These are phyloP conservation scores for Nymphaea colorata DNA, from an alignment of 164 flowering plant species.

Conservation along the genomic window DNA sequence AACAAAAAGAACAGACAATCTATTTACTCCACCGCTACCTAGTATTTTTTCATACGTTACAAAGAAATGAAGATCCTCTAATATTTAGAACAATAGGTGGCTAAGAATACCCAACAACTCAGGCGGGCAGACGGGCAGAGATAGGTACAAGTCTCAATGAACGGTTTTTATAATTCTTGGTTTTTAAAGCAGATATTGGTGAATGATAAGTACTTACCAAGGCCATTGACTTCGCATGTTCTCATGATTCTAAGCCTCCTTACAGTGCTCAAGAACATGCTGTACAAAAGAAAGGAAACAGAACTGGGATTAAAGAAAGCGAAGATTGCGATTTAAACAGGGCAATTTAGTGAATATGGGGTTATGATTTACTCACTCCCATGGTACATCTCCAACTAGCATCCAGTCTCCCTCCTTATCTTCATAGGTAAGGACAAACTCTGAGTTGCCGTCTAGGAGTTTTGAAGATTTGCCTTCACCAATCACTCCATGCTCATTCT, in stretches of 20 bases:
- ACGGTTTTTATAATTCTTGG: too few relatives aligned
- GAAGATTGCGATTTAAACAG: not conserved
- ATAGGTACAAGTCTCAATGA: too few relatives aligned
- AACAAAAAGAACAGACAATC: too few relatives aligned
- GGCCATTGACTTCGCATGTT: constrained; percentile 60
- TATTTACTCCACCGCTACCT: too few relatives aligned
- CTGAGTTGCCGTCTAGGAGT: constrained; percentile 66
- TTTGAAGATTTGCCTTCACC: constrained; percentile 21
- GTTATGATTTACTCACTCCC: constrained; percentile 37
- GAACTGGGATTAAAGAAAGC: too few relatives aligned
- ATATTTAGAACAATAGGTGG: too few relatives aligned
- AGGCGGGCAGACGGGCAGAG: too few relatives aligned
- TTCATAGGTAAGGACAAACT: constrained; percentile 71
- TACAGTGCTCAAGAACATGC: constrained; percentile 68
- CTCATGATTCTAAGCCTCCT: constrained; percentile 75
- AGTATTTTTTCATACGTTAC: too few relatives aligned
- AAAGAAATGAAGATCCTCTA: too few relatives aligned
- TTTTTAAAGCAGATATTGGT: too few relatives aligned
- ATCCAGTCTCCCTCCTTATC: constrained; percentile 87
- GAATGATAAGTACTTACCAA: constrained; percentile 25
- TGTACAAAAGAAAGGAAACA: constrained; percentile 4
- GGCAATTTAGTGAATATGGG: not conserved
- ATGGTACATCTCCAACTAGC: constrained; percentile 86
- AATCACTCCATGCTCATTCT: constrained; percentile 24
- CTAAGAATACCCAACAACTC: too few relatives aligned